Evolutionary conservation across 495 filamentous ascomycete species (phyloP).

Genomic region (Emericellopsis terricola): DNA sequence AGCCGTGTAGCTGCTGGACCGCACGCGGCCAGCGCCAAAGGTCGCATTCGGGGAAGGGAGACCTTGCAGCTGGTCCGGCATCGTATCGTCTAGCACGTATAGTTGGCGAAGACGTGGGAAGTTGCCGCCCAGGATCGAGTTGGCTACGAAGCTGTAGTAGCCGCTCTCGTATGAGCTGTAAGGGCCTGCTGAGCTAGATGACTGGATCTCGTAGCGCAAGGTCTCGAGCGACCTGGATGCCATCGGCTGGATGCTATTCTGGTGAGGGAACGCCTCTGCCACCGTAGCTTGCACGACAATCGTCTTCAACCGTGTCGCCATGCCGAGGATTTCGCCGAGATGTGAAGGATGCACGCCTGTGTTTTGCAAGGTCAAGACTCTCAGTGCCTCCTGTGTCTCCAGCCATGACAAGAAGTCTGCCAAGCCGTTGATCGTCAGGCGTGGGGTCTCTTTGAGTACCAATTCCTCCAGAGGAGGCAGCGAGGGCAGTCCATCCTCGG

Average conservation of each 20-base stretch:
- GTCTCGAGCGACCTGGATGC: constrained; percentile 45
- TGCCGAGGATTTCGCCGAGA: constrained; percentile 44
- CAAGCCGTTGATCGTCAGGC: constrained; percentile 53
- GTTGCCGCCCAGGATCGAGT: constrained; percentile 53
- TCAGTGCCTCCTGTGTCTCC: constrained; percentile 32
- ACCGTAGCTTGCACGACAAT: constrained; percentile 53
- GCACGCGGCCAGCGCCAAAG: constrained; percentile 23
- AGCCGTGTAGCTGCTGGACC: constrained; percentile 10
- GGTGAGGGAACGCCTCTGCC: constrained; percentile 41
- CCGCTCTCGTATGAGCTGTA: constrained; percentile 41
- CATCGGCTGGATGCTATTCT: constrained; percentile 37
- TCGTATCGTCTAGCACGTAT: constrained; percentile 70
- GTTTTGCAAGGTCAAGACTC: constrained; percentile 40
- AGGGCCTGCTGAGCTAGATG: constrained; percentile 31
- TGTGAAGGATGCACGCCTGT: constrained; percentile 47
- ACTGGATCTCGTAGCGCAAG: constrained; percentile 69
- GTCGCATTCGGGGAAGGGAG: constrained; percentile 40
- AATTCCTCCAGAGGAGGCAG: constrained; percentile 57
- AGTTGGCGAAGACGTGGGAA: constrained; percentile 56
- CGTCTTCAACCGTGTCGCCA: constrained; percentile 39
- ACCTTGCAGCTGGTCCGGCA: constrained; percentile 52
- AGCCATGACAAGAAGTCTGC: constrained; percentile 35
- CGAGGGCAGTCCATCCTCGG: constrained; percentile 37
- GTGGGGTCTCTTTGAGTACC: constrained; percentile 45
- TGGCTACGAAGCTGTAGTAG: constrained; percentile 78